Evolutionary conservation across 2,329 filamentous ascomycete genomes (phyloP).

Genomic region (Pyrenophora teres): DNA sequence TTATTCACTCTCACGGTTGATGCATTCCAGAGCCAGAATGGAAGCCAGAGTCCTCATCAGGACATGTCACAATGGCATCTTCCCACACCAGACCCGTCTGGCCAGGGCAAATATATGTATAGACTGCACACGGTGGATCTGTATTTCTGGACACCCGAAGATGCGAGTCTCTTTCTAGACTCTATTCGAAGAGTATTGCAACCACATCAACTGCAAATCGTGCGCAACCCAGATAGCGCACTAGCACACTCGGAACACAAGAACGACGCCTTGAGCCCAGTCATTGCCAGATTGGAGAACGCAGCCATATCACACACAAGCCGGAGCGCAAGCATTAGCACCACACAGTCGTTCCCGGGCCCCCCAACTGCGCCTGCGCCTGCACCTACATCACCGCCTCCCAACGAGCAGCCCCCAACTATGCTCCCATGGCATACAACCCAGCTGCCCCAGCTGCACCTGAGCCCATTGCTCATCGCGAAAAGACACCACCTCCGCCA

Average conservation of each 20-base stretch:
- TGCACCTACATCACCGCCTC: constrained; percentile 35
- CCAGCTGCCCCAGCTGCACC: constrained; percentile 77
- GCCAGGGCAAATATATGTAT: constrained; percentile 80
- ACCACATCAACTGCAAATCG: constrained; percentile 54
- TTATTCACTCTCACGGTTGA: constrained; percentile 71
- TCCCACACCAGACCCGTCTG: constrained; percentile 71
- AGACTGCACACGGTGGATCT: constrained; percentile 75
- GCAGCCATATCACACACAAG: constrained; percentile 65
- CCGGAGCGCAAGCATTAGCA: constrained; percentile 45
- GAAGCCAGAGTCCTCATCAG: constrained; percentile 52
- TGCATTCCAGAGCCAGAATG: constrained; percentile 36
- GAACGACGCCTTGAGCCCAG: constrained; percentile 63
- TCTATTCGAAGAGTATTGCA: constrained; percentile 69
- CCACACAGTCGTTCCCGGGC: constrained; percentile 46
- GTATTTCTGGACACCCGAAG: constrained; percentile 78
- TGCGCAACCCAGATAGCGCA: constrained; percentile 45
- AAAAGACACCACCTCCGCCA: constrained; percentile 78
- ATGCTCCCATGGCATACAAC: constrained; percentile 74
- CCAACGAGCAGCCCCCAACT: constrained; percentile 50
- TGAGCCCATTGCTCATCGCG: constrained; percentile 71
- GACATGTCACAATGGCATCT: constrained; percentile 70
- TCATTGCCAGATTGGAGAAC: constrained; percentile 75
- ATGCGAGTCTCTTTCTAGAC: constrained; percentile 72
- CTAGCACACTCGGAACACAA: constrained; percentile 51
- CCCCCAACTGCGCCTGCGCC: constrained; percentile 44